A percentile compares a stretch with the other conserved stretches of the same genome.
phyloP scores from a whole-genome alignment of 192 early-diverging fungal species.

The Podila minutissima region DNA sequence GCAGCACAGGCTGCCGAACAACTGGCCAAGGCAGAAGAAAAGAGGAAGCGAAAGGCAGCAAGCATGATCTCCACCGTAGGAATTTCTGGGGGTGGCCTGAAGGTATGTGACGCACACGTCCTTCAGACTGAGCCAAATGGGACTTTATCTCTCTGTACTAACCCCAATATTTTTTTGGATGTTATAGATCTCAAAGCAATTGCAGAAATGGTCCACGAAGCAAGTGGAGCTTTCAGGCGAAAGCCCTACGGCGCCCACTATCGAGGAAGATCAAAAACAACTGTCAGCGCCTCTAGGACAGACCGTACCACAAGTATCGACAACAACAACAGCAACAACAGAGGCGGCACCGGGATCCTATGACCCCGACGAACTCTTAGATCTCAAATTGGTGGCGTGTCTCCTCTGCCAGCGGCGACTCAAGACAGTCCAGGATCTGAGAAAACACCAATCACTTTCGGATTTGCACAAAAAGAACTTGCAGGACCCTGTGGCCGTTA shows the following conservation, averaged over 20 bases:
- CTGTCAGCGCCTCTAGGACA: not conserved
- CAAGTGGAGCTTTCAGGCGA: constrained; percentile 27
- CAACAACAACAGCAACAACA: not conserved
- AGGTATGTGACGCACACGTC: constrained; percentile 7
- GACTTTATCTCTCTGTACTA: no score
- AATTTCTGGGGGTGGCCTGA: constrained; percentile 39
- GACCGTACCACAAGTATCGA: not conserved
- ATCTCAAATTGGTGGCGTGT: constrained; percentile 61
- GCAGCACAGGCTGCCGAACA: constrained; percentile 46
- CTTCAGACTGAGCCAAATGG: not conserved
- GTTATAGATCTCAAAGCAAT: constrained; percentile 31
- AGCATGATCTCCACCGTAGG: constrained; percentile 7
- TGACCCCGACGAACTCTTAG: constrained; percentile 47
- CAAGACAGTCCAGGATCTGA: constrained; percentile 56
- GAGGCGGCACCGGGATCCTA: not conserved
- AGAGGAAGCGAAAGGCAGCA: constrained; percentile 35
- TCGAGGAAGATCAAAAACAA: not conserved
- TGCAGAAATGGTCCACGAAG: constrained; percentile 43
- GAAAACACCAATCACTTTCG: constrained; percentile 65
- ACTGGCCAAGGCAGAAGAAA: constrained; percentile 33
- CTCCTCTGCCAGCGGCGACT: constrained; percentile 70
- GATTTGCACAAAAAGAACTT: constrained; percentile 66
- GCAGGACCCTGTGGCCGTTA: constrained; percentile 12
- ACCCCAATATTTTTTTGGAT: not conserved
- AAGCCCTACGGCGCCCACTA: not conserved